Evolutionary conservation across 345 rosid genomes (phyloP), one percentile per base, ranked within the genome.

Genomic region (Excoecaria cochinchinensis): DNA sequence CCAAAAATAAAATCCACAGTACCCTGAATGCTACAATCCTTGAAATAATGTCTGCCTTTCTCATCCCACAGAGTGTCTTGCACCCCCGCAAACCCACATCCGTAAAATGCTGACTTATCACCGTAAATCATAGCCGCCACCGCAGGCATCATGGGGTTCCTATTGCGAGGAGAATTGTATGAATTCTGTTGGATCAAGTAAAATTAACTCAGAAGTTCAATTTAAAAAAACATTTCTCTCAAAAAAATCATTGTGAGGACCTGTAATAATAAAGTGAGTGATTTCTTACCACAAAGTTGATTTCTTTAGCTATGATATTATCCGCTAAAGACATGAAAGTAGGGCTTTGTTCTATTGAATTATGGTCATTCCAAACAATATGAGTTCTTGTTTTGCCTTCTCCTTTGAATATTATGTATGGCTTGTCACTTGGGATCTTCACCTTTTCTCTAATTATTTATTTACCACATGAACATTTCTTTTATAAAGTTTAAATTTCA

Each of bases 1-100:
- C 97, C 99, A 69, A 91, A 92, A 72, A 95, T 92, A 74, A 91
- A 95, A 84, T 95, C 99, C 0, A 91, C 94, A 8, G 92, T 89
- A 14, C 99, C 97, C 77, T 89, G 88, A 5, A 95, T 91, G 67
- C 84, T 79, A 80, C 95, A 95, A 2, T 63, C 70, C 62, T 79
- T 73, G 85, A 84, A 91, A 82, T 87, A 92, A 73, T 92, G 97
- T 12, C 92, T 81, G 8, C 99, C 99, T 9, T 65, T 57, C 3
- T 57, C 72, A 73, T 92, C 97, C 97, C 95, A 92, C 82, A 95
- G 31, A 0, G 97, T 95, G 83, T 95, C 97, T 77, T 95, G 97
- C 66, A 88, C 21, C 12, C 97, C 88, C 6, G 62, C 82, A 76
- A 95, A 95, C 3, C 90, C 83, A 21, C 89, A 88, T n/a, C 78